Percentiles rank a stretch among this genome's conserved stretches.
Conservation (phyloP, 2,329 filamentous ascomycete genomes). For the Alternaria arborescens region DNA sequence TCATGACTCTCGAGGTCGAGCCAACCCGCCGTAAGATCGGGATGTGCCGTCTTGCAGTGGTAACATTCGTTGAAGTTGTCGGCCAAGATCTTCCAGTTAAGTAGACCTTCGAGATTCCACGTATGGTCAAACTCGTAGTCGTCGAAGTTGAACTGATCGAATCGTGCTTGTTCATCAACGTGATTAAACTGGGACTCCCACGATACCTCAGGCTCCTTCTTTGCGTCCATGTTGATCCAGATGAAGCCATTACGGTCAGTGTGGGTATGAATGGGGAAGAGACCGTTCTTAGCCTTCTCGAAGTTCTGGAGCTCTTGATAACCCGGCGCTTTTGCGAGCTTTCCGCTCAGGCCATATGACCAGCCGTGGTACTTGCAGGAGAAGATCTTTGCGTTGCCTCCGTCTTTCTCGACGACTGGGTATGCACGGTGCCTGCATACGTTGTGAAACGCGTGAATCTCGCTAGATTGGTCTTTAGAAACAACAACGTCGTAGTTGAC, state of each 20-base stretch:
- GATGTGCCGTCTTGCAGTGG: constrained; percentile 68
- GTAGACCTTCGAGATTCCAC: constrained; percentile 44
- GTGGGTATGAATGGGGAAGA: constrained; percentile 48
- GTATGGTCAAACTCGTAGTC: constrained; percentile 59
- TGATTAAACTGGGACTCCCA: constrained; percentile 43
- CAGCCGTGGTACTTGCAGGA: constrained; percentile 59
- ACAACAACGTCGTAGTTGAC: constrained; percentile 55
- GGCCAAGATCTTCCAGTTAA: constrained; percentile 47
- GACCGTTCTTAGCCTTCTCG: constrained; percentile 50
- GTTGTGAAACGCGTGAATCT: constrained; percentile 56
- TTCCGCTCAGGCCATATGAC: constrained; percentile 56
- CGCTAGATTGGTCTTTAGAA: constrained; percentile 48
- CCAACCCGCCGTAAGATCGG: constrained; percentile 63
- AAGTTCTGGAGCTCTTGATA: constrained; percentile 53
- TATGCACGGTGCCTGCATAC: constrained; percentile 58
- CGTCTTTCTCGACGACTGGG: constrained; percentile 51
- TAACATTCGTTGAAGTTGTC: constrained; percentile 75
- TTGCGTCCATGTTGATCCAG: constrained; percentile 50
- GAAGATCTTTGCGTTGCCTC: constrained; percentile 51
- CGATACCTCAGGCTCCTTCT: constrained; percentile 39
- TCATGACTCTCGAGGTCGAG: constrained; percentile 65
- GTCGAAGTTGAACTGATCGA: constrained; percentile 44
- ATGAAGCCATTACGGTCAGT: constrained; percentile 46
- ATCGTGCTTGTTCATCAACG: constrained; percentile 45
- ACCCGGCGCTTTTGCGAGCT: constrained; percentile 55